Percentiles rank a stretch among this genome's conserved stretches.
phyloP scores from a whole-genome alignment of 2,329 filamentous ascomycete species.

The Byssochlamys sp. region DNA sequence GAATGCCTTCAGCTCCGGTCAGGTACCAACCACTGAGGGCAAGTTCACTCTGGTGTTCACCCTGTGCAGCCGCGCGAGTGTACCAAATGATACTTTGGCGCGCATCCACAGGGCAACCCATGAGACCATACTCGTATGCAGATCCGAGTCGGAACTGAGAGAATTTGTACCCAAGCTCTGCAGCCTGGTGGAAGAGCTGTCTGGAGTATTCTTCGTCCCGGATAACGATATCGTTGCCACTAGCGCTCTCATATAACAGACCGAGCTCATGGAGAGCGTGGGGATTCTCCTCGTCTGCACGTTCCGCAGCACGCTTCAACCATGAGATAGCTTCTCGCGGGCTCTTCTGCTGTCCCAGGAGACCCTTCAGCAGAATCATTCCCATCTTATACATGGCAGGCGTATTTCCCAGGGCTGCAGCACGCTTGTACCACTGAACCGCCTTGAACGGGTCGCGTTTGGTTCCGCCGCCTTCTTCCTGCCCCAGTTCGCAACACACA shows the following conservation, averaged over 20 bases:
- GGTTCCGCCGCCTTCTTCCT: constrained; percentile 88
- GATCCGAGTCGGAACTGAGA: constrained; percentile 83
- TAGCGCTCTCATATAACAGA: constrained; percentile 47
- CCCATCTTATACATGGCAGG: constrained; percentile 98
- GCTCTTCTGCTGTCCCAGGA: constrained; percentile 78
- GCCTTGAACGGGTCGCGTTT: constrained; percentile 84
- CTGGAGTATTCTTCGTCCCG: constrained; percentile 73
- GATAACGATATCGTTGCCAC: constrained; percentile 61
- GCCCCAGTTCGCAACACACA: constrained; percentile 92
- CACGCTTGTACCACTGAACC: constrained; percentile 95
- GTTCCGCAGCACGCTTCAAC: constrained; percentile 85
- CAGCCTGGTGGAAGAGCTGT: constrained; percentile 74
- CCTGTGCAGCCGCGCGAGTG: constrained; percentile 77
- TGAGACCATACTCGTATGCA: constrained; percentile 77
- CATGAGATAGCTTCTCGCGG: constrained; percentile 78
- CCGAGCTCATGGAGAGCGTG: constrained; percentile 86
- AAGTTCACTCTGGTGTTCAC: constrained; percentile 85
- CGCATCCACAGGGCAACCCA: constrained; percentile 74
- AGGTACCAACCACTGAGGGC: constrained; percentile 87
- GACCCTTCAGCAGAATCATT: constrained; percentile 86
- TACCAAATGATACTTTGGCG: constrained; percentile 88
- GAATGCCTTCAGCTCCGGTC: constrained; percentile 75
- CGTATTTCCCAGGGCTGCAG: constrained; percentile 78
- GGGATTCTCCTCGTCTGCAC: constrained; percentile 79
- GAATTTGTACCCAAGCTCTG: constrained; percentile 85